phyloP scores from a whole-genome alignment of 2,329 filamentous ascomycete species.

The Domatiomyces globalis region DNA sequence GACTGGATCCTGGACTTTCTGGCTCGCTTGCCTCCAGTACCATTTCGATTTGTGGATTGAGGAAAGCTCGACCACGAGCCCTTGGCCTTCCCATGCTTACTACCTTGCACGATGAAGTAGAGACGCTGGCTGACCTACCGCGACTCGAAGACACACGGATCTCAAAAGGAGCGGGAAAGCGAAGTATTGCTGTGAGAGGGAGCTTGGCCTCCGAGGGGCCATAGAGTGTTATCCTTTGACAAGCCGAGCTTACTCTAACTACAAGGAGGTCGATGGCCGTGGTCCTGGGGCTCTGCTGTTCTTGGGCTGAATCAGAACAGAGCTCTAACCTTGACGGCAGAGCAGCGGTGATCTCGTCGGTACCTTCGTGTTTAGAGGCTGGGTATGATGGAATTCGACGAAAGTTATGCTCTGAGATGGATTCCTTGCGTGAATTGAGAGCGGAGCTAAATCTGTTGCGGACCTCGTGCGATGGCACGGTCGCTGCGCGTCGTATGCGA shows the following conservation, averaged over 20 bases:
- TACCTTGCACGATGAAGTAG: not conserved
- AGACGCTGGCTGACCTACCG: not conserved
- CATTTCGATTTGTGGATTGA: not conserved
- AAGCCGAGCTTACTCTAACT: not conserved
- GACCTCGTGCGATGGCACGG: constrained; percentile 7
- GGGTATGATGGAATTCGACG: not conserved
- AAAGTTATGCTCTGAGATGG: constrained; percentile 1
- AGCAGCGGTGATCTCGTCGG: not conserved
- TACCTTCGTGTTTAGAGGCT: not conserved
- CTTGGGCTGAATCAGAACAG: not conserved
- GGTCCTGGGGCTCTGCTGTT: not conserved
- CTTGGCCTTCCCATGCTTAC: not conserved
- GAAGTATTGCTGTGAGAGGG: not conserved
- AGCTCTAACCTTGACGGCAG: not conserved
- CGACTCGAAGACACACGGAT: not conserved
- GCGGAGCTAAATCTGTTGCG: constrained; percentile 7
- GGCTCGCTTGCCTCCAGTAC: not conserved
- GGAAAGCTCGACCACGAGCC: not conserved
- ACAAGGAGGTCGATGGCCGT: not conserved
- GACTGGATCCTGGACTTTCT: not conserved
- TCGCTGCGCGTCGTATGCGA: constrained; percentile 3
- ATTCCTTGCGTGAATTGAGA: constrained; percentile 5
- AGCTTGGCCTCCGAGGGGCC: not conserved
- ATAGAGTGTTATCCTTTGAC: not conserved
- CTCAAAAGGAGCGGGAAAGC: not conserved